phyloP scores from a whole-genome alignment of 2,329 filamentous ascomycete species.

The Colletotrichum simmondsii region DNA sequence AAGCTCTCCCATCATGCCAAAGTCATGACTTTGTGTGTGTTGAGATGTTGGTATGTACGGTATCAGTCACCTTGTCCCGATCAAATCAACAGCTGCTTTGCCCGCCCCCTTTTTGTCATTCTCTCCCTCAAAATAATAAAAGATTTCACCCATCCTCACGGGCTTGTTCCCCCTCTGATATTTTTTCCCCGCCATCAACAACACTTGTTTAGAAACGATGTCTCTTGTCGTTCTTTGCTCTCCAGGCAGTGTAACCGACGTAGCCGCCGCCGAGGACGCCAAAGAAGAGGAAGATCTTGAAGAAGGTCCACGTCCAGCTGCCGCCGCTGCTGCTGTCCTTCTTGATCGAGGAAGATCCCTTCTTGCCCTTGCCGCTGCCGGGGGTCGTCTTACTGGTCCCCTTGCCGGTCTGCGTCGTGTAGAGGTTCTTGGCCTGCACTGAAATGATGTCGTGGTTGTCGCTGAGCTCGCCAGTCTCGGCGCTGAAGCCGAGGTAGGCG shows the following conservation, averaged over 20 bases:
- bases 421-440: conserved; percentile 88
- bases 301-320: conserved; percentile 73
- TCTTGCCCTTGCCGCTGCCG: conserved; percentile 38
- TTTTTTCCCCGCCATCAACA: neutral
- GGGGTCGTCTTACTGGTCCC: conserved; percentile 45
- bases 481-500: conserved; percentile 80
- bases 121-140: neutral
- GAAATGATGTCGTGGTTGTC: conserved; percentile 98
- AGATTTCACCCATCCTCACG: neutral
- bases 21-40: conserved; percentile 12
- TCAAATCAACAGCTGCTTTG: conserved; percentile 3
- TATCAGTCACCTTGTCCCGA: conserved; percentile 5
- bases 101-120: neutral
- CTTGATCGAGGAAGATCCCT: conserved; percentile 49
- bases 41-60: conserved; percentile 27
- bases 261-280: conserved; percentile 79
- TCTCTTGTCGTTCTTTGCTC: conserved; percentile 70
- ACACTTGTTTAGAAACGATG: conserved; percentile 62
- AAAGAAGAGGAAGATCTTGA: conserved; percentile 85
- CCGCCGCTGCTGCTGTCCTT: conserved; percentile 57
- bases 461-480: conserved; percentile 94
- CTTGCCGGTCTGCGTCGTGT: conserved; percentile 63
- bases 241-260: conserved; percentile 86
- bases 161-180: neutral
- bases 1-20: conserved; percentile 23